Base-by-base conservation (phyloP, 1,139 yeast genomes). In the Meyerozyma guilliermondii region DNA sequence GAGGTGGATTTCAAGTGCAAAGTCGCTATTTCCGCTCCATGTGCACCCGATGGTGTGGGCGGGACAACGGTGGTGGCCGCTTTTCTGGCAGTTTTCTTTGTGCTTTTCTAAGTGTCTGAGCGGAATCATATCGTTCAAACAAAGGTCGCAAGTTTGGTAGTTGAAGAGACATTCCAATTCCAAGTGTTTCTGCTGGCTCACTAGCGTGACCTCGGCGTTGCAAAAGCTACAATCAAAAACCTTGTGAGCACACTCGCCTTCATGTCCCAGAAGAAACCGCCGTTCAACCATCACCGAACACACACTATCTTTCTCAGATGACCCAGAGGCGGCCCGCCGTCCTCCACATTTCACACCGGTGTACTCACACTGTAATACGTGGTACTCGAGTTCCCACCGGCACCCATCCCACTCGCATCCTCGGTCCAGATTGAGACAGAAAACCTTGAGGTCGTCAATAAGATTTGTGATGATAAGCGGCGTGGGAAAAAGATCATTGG, bases 351-450 rank as follows among this genome's bases (percentile, higher is more conserved):
- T 46, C 1, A 81, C 78, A 3, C 76, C 72, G 0, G 83, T 79
- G 50, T 59, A 72, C 7, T 60, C 71, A 56, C 89, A 83, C 22
- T 71, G 77, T 2, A 59, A 57, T 2, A 79, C 63, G 58, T 83
- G 89, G 38, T 66, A 71, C 39, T 73, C 74, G 6, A 81, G 52
- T 43, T 77, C 74, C 85, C 88, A 81, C 24, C 87, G 62, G 46
- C 78, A 67, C 2, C 84, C 85, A 3, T 51, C 53, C 80, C 82
- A 78, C 1, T 51, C 58, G 56, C 89, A 83, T 0, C 88, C 89
- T 39, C 83, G 55, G 30, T 60, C 63, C 10, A 54, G 43, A 51
- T 79, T 78, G 41, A 81, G 67, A 53, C 89, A 83, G 39, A 56
- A 60, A 0, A 82, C 86, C 42, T 67, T 64, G 39, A 83, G 65